These are phyloP conservation scores for Recurvomyces mirabilis DNA, from an alignment of 495 filamentous ascomycete genomes.

Conservation along the genomic window DNA sequence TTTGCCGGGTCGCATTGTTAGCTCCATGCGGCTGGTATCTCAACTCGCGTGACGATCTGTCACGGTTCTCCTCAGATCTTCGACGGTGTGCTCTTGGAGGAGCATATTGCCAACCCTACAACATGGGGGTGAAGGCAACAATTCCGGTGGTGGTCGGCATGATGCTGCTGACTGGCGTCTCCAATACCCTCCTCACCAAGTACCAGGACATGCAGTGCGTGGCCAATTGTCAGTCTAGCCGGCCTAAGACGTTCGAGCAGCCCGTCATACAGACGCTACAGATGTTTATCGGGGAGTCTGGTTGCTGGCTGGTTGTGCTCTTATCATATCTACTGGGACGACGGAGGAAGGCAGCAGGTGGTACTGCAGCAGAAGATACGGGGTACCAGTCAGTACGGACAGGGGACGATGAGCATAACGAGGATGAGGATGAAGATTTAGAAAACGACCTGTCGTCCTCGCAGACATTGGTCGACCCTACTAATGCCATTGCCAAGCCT, in stretches of 20 bases:
- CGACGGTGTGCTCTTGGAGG: no score
- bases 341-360: slow-evolving; percentile 30
- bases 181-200: slow-evolving; percentile 94
- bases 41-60: no score
- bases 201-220: slow-evolving; percentile 98
- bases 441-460: slow-evolving; percentile 24
- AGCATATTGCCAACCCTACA: no score
- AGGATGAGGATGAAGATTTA: slow-evolving; percentile 38
- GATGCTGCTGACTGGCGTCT: slow-evolving; percentile 88
- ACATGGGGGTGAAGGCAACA: slow-evolving; percentile 47
- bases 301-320: slow-evolving; percentile 79
- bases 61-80: no score
- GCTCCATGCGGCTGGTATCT: no score
- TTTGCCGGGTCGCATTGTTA: no score
- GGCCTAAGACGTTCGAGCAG: slow-evolving; percentile 69
- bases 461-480: slow-evolving; percentile 26
- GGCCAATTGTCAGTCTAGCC: slow-evolving; percentile 68
- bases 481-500: slow-evolving; percentile 41
- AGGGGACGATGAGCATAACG: slow-evolving; percentile 9
- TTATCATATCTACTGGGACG: slow-evolving; percentile 50
- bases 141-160: slow-evolving; percentile 79
- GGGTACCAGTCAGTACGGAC: slow-evolving; percentile 54
- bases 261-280: slow-evolving; percentile 91
- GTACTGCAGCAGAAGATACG: slow-evolving; percentile 23
- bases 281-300: slow-evolving; percentile 91